Base-by-base conservation (phyloP, 2,329 filamentous ascomycete genomes). In the Claviceps paspali region DNA sequence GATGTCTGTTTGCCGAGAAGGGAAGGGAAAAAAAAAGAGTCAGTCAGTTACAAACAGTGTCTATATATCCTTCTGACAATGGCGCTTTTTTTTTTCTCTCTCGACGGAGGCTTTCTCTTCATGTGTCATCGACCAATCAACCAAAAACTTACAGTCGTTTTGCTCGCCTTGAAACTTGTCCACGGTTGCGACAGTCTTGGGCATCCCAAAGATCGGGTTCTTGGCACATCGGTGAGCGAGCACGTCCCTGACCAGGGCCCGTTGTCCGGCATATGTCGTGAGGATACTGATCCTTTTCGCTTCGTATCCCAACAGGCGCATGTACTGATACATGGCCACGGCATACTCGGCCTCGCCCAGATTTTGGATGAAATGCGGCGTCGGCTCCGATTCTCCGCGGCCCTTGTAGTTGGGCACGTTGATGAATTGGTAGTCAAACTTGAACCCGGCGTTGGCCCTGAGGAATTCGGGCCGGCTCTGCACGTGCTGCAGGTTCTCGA, bases 151-250 rank as follows among this genome's bases (percentile, higher is more conserved):
- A 91, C 84, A 96, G 53, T 98, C 91, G 59, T 98, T 98, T 61
- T 98, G 91, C 65, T 98, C 91, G 55, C 91, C 92, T 63, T 98
- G 91, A 52, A 96, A 98, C 57, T 94, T 95, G 63, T 98, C 91
- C 44, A 98, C 88, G 5, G 92, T 98, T 3, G 84, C 87, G 21
- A 98, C 84, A 37, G 82, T 79, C 57, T 79, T 82, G 14, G 91
- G 91, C 57, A 94, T 63, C 7, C 88, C 87, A 59, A 98, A 98
- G 15, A 96, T 64, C 2, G 77, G 64, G 49, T 86, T 92, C 49
- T 74, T 80, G 27, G 77, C 79, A 57, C 91, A 98, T 41, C 91
- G 73, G 53, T 92, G 83, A 11, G 63, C 65, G 36, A 98, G 62
- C 3, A 98, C 85, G 56, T 98, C 88, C 49, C 73, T 79, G 42